phyloP scores from a whole-genome alignment of 2,329 filamentous ascomycete genomes.

The Fusarium tjaetaba region DNA sequence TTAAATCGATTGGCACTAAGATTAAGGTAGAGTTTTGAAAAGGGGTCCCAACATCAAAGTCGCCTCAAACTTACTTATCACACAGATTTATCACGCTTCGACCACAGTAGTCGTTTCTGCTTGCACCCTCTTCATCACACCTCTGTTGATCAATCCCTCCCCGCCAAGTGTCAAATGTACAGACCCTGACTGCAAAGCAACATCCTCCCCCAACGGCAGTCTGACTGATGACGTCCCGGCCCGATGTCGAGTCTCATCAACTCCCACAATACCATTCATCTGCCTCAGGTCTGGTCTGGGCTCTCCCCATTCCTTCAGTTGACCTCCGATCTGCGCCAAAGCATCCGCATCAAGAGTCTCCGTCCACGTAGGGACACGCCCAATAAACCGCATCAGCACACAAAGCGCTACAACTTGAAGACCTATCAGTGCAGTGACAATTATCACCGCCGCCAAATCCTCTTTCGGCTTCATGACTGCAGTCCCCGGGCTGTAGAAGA shows the following conservation, averaged over 20 bases:
- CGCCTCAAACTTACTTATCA: neutral
- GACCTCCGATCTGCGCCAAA: neutral
- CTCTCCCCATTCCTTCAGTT: conserved; percentile 17
- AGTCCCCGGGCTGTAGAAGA: neutral
- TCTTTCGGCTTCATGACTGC: conserved; percentile 9
- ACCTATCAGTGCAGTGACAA: conserved; percentile 1
- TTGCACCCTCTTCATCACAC: neutral
- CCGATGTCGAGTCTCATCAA: neutral
- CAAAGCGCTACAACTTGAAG: conserved; percentile 6
- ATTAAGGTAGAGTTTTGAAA: neutral
- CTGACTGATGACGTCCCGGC: neutral
- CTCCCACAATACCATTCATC: neutral
- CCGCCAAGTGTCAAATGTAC: neutral
- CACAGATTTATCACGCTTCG: accelerated
- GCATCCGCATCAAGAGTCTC: conserved; percentile 16
- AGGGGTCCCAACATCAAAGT: neutral
- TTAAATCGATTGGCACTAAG: neutral
- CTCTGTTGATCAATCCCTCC: neutral
- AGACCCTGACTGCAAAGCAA: neutral
- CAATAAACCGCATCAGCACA: conserved; percentile 2
- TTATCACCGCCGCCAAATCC: neutral
- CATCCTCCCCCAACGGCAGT: neutral
- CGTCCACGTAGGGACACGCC: conserved; percentile 16
- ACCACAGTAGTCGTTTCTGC: neutral
- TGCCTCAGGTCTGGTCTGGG: neutral